Base-by-base conservation (phyloP, 192 early-diverging fungal species). In the Coemansia sp. region DNA sequence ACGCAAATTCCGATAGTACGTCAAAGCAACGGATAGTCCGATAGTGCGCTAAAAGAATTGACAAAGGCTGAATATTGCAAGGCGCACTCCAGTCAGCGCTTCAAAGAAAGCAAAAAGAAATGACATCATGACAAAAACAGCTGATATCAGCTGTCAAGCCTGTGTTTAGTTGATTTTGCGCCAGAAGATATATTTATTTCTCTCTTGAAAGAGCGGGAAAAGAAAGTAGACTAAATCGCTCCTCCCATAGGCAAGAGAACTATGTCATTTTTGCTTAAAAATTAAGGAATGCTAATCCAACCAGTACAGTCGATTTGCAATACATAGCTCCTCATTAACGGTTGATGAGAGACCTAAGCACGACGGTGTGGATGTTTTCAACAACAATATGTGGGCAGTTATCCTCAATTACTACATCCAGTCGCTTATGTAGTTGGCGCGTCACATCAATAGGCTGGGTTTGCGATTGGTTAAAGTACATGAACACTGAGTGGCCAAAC, bases 381-480 rank as follows among this genome's bases (percentile, higher is more conserved):
- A 58, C 29, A 5, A 32, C 14, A 1, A 58, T 6, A 32, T 58
- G 55, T 34, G 55, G 55, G 29, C 55, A 58, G 15, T 58, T 58
- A 15, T 58, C 55, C 15, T 58, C 55, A 32, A 58, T 58, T 34
- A 58, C 31, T n/a, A 58, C 15, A 14, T 58, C 55, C 31, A 58
- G 29, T 58, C 55, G 25, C 29, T 58, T 58, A 2, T 58, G 55
- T 23, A 58, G 55, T 32, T 58, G 55, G 55, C 55, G 55, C 5
- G 55, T 58, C 15, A 58, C 55, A 34, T 58, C 55, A 17, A 58
- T 58, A 29, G 55, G 29, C 10, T 58, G 55, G 6, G 55, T 58
- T 58, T 58, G 55, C 27, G 55, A 58, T 17, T 58, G 55, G 55
- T 58, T 58, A 31, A 58, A 31, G 27, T 58, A 58, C 27, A 58